Evolutionary conservation across 495 filamentous ascomycete genomes (phyloP).

Genomic region (Staphylotrichum longicolle): DNA sequence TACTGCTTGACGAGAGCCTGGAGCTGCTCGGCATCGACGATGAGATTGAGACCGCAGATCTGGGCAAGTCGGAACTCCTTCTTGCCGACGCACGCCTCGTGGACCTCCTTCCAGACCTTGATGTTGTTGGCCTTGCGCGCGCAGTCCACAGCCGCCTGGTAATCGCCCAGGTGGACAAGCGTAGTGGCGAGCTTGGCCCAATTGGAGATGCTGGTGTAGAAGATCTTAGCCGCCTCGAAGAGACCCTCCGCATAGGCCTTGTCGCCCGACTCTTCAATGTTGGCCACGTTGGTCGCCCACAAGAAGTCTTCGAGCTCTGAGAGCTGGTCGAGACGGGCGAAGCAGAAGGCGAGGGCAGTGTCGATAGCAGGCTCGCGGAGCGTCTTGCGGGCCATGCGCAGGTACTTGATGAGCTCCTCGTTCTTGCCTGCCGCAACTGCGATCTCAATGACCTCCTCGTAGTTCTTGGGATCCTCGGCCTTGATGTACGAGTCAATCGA

Average conservation of each 20-base stretch:
- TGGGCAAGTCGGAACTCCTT: constrained; percentile 99
- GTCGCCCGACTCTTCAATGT: constrained; percentile 93
- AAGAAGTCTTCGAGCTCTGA: constrained; percentile 96
- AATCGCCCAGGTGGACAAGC: constrained; percentile 91
- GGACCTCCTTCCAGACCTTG: constrained; percentile 99
- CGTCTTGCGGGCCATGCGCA: constrained; percentile 96
- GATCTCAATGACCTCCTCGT: constrained; percentile 92
- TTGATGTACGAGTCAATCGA: constrained; percentile 96
- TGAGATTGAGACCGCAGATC: constrained; percentile 98
- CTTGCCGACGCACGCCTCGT: constrained; percentile 94
- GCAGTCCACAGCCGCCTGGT: constrained; percentile 97
- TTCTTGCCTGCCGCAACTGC: constrained; percentile 96
- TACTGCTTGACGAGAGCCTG: constrained; percentile 93
- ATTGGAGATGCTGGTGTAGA: constrained; percentile 97
- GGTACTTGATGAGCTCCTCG: constrained; percentile 94
- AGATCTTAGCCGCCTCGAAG: constrained; percentile 97
- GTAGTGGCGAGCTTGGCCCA: constrained; percentile 99
- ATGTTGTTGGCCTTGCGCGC: constrained; percentile 99
- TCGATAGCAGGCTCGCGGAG: constrained; percentile 92
- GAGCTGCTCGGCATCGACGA: constrained; percentile 96
- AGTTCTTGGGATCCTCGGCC: constrained; percentile 89
- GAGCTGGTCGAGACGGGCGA: constrained; percentile 86
- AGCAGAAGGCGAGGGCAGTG: constrained; percentile 89
- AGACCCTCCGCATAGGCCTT: constrained; percentile 94
- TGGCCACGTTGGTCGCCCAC: constrained; percentile 88